Base-by-base conservation (phyloP, 805 yeast species). In the Teunomyces panamensis region DNA sequence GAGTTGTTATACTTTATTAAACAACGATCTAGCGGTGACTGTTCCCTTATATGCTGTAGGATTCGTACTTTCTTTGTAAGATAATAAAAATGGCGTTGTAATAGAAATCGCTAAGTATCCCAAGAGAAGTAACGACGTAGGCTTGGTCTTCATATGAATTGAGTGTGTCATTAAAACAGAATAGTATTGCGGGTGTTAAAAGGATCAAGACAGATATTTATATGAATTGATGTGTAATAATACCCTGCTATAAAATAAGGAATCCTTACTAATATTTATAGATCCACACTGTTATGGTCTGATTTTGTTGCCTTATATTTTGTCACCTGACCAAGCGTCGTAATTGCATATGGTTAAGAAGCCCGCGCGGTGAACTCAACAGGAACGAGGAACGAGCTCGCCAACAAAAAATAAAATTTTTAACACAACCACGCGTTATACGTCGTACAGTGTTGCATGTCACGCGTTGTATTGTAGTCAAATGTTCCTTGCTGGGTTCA, bases 51-150 rank as follows among this genome's bases (percentile, higher is more conserved):
- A 55, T 13, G 60, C 52, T 16, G 51, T 49, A 42, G 48, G 45
- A 30, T 35, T 41, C 9, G 41, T 29, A 11, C 73, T 54, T 48
- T 72, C 77, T 48, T 63, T 68, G 54, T 71, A 73, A 3, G 75
- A 69, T 46, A 71, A 68, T 41, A 66, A 49, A 46, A 73, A 72
- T 3, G 77, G 77, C 34, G 65, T 48, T 16, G 74, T 68, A 30
- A 74, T 60, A 9, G 75, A 67, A 9, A 69, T 47, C 4, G 73
- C 67, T 53, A 73, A 64, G 59, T 73, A 73, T 36, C 68, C 64
- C 45, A 73, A 59, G 35, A 70, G 56, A 45, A 72, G 57, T 16
- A 63, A 56, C 36, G 72, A 59, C 9, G 67, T 41, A n/a, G 57
- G 42, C 29, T 33, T 49, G 33, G 42, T 45, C 49, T 58, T 64